Evolutionary conservation across 176 grass and related monocot genomes (phyloP).

Genomic region (Rhynchospora tenuis): DNA sequence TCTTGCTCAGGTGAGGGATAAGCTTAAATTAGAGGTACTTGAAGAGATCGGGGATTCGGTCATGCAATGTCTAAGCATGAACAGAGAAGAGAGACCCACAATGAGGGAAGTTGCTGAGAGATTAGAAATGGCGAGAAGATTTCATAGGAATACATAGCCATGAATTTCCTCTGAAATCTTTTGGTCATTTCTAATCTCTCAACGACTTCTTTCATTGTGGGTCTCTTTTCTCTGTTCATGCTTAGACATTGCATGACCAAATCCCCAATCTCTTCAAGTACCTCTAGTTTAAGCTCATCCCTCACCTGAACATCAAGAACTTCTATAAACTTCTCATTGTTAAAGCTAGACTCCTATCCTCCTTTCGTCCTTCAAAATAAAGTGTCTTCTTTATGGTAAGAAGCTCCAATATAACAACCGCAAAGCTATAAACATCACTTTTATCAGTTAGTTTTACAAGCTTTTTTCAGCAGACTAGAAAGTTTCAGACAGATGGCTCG

Average conservation of each 20-base stretch:
- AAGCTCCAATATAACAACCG: slow-evolving; percentile 52
- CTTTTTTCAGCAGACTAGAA: no score
- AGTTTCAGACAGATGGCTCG: no score
- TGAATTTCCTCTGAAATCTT: slow-evolving; percentile 34
- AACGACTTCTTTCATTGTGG: slow-evolving; percentile 51
- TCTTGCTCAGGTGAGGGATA: no score
- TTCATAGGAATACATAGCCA: no score
- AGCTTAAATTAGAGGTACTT: no score
- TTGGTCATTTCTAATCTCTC: slow-evolving; percentile 36
- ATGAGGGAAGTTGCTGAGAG: no score
- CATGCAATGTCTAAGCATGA: no score
- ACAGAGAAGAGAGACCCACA: no score
- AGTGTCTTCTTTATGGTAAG: slow-evolving; percentile 54
- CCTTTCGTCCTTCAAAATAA: slow-evolving; percentile 34
- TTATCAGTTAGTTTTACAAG: slow-evolving; percentile 52
- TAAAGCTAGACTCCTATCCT: slow-evolving; percentile 50
- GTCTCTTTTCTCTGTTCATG: slow-evolving; percentile 52
- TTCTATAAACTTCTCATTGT: slow-evolving; percentile 23
- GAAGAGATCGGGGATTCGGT: no score
- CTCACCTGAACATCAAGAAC: slow-evolving; percentile 44
- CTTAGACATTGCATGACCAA: slow-evolving; percentile 47
- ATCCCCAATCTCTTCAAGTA: slow-evolving; percentile 32
- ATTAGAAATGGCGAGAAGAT: no score
- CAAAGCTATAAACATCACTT: slow-evolving; percentile 68
- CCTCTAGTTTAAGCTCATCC: slow-evolving; percentile 20